Percentiles rank a stretch among this genome's conserved stretches.
phyloP scores from a whole-genome alignment of 73 alveolate species.

The Effrenium voratum region DNA sequence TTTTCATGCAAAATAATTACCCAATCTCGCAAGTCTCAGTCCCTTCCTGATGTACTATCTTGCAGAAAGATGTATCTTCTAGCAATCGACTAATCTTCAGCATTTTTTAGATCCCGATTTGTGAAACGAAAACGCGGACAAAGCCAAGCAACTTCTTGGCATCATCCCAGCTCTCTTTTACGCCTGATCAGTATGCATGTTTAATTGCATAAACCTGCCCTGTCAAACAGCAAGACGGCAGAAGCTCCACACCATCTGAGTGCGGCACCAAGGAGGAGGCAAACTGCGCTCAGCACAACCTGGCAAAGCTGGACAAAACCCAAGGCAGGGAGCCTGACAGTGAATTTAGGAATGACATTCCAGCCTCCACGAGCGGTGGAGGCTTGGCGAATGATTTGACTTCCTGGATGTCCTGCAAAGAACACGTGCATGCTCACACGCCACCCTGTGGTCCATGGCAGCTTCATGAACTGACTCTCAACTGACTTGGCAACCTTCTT shows the following conservation, averaged over 20 bases:
- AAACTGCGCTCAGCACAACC: constrained; percentile 98
- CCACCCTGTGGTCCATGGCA: neutral
- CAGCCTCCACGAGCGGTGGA: constrained; percentile 97
- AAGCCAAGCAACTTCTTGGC: constrained; percentile 95
- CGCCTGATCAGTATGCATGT: neutral
- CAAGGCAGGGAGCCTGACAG: neutral
- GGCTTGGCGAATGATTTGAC: constrained; percentile 99
- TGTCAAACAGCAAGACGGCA: neutral
- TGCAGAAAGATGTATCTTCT: too few relatives aligned
- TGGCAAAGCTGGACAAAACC: neutral
- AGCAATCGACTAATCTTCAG: too few relatives aligned
- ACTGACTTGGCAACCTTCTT: too few relatives aligned
- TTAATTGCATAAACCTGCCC: neutral
- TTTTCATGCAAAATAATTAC: too few relatives aligned
- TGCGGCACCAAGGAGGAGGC: constrained; percentile 96
- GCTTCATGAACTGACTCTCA: constrained; percentile 96
- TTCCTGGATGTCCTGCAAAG: constrained; percentile 29
- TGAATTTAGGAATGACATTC: neutral
- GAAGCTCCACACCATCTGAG: neutral
- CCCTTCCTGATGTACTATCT: too few relatives aligned
- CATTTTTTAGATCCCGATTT: neutral
- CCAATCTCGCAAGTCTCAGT: too few relatives aligned
- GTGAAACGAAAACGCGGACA: neutral
- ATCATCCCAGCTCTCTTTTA: constrained; percentile 97
- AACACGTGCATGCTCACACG: neutral